A percentile compares a stretch with the other conserved stretches of the same genome.
phyloP scores from a whole-genome alignment of 2,329 filamentous ascomycete species.

The Zymoseptoria ardabiliae region DNA sequence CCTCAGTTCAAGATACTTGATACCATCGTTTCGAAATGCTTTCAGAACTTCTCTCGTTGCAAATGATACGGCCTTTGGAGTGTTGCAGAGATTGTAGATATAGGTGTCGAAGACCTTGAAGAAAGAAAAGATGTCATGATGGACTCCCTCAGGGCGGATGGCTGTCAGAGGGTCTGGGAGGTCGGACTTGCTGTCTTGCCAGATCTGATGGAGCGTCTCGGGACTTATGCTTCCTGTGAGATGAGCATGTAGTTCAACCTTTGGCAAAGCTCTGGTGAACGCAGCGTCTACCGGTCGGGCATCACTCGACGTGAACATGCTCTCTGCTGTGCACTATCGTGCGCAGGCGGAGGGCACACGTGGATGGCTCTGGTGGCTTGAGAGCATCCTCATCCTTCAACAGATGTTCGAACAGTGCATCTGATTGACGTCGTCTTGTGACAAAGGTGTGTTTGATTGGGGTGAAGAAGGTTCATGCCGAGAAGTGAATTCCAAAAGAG shows the following conservation, averaged over 20 bases:
- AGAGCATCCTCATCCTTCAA: too few relatives aligned
- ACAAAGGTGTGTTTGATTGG: neutral
- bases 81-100: constrained; percentile 68
- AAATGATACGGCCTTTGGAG: constrained; percentile 45
- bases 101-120: constrained; percentile 72
- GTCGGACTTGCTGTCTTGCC: constrained; percentile 49
- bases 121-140: constrained; percentile 47
- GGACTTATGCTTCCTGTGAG: constrained; percentile 71
- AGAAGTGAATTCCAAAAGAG: too few relatives aligned
- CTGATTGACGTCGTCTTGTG: too few relatives aligned
- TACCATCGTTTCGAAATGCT: constrained; percentile 63
- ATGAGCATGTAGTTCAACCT: constrained; percentile 65
- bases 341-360: neutral
- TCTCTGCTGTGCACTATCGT: neutral
- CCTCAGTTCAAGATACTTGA: constrained; percentile 70
- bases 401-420: too few relatives aligned
- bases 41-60: constrained; percentile 59
- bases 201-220: constrained; percentile 66
- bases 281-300: neutral
- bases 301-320: neutral
- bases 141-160: constrained; percentile 54
- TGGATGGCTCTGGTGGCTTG: too few relatives aligned
- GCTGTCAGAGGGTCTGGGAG: constrained; percentile 62
- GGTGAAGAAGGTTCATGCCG: neutral
- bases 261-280: constrained; percentile 35